phyloP scores from a whole-genome alignment of 2,329 filamentous ascomycete species.

The Aureobasidium pullulans region DNA sequence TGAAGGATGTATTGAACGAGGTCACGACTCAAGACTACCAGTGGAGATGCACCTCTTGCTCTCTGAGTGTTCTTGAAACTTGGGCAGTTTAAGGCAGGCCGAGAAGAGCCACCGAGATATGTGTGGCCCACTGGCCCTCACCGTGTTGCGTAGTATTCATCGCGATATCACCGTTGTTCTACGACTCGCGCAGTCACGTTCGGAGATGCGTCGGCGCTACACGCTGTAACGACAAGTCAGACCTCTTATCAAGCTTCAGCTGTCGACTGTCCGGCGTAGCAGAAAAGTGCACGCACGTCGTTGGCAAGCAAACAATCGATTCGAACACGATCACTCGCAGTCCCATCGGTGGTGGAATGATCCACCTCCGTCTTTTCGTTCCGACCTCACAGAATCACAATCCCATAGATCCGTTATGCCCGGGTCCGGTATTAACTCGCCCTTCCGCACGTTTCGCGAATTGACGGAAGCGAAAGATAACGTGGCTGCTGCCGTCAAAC shows the following conservation, averaged over 20 bases:
- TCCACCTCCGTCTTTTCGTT: neutral
- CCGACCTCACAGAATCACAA: neutral
- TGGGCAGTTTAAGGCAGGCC: too few relatives aligned
- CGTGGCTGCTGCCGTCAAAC: neutral
- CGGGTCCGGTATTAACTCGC: neutral
- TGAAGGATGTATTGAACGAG: too few relatives aligned
- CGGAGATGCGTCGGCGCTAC: slow-evolving; percentile 1
- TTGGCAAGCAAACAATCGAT: neutral
- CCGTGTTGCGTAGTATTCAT: neutral
- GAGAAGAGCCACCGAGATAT: too few relatives aligned
- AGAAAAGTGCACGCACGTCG: slow-evolving; percentile 2
- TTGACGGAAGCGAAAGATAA: neutral
- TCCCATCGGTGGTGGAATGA: neutral
- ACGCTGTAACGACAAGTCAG: neutral
- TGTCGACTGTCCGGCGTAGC: slow-evolving; percentile 2
- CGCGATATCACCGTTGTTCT: neutral
- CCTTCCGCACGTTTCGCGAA: neutral
- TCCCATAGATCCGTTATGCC: neutral
- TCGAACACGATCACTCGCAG: neutral
- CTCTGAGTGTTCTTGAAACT: too few relatives aligned
- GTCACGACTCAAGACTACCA: too few relatives aligned
- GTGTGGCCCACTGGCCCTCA: neutral
- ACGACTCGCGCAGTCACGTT: neutral
- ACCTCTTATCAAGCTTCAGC: neutral
- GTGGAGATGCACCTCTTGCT: too few relatives aligned